A percentile compares a stretch with the other conserved stretches of the same genome.
Evolutionary conservation across 75 land plant genomes (phyloP).

Genomic region (Ceratopteris richardii): DNA sequence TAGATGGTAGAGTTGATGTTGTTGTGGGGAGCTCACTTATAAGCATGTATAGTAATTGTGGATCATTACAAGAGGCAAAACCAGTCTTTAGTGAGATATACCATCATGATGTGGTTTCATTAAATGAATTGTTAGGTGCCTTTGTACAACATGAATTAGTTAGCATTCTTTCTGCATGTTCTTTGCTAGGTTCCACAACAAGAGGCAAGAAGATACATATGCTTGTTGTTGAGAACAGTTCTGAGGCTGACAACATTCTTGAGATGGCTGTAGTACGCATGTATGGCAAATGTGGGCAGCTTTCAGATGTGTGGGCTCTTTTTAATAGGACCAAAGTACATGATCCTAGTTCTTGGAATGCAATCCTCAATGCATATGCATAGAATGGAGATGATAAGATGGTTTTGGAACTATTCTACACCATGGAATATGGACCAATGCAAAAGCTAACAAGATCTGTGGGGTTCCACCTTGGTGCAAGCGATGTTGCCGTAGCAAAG

Average conservation of each 20-base stretch:
- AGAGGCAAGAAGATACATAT: no score
- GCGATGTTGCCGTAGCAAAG: no score
- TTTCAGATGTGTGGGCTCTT: slow-evolving; percentile 1
- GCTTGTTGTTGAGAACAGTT: no score
- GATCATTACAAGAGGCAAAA: slow-evolving; percentile 3
- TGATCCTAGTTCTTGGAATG: slow-evolving; percentile 9
- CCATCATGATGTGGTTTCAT: slow-evolving; percentile 8
- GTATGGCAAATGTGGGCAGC: slow-evolving; percentile 12
- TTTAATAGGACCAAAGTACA: slow-evolving; percentile 7
- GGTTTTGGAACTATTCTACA: slow-evolving; percentile 9
- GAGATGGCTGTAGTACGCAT: slow-evolving; percentile 9
- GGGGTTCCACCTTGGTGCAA: no score
- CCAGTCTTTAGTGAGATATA: slow-evolving; percentile 4
- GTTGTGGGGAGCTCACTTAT: no score
- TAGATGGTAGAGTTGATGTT: no score
- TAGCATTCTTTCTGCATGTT: no score
- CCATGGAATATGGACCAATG: no score
- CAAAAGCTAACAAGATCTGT: no score
- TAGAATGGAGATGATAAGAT: slow-evolving; percentile 5
- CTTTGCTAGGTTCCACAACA: no score
- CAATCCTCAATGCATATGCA: no score
- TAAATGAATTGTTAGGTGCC: slow-evolving; percentile 17
- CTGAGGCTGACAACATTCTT: slow-evolving; percentile 12
- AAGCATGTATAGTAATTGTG: no score
- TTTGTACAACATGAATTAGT: slow-evolving; percentile 19